Base-by-base conservation (phyloP, 2,329 filamentous ascomycete species). In the Keithomyces neogunnii region DNA sequence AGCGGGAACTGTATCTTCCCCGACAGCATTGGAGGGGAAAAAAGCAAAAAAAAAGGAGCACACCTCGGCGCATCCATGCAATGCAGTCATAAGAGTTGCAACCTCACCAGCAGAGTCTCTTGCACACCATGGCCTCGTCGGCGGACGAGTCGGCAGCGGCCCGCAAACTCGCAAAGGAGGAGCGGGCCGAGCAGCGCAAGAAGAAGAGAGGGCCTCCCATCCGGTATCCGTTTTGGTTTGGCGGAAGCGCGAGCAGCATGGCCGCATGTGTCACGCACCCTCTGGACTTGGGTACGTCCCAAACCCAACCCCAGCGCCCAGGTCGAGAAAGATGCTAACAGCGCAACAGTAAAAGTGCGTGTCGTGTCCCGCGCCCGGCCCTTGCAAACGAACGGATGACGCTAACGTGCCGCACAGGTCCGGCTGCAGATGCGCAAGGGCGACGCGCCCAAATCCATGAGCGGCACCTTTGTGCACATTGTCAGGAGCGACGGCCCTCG, bases 241-340 rank as follows among this genome's bases (percentile, higher is more conserved):
- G 93, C 57, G 93, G 93, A 51, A 96, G 89, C 66, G 90, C 92
- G 48, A 93, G 88, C 64, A 95, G 89, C 66, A 85, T 93, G 75
- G 92, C 92, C 38, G 91, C 92, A 44, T 85, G 84, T 60, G 88
- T 96, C 47, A 97, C 92, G 32, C 92, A 97, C 76, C 92, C 92
- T 47, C 75, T 97, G 64, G 91, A 96, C 79, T 77, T 96, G 57
- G 82, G 89, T 95, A 78, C 69, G 85, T 74, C 4, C 19, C 19
- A 19, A 19, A 19, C 19, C 19, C 19, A 19, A 19, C 19, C 19
- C 19, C 19, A 19, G 19, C 19, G 19, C 19, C 19, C 19, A 19
- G 19, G 19, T 19, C 19, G 19, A 19, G 19, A 19, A 9, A 9
- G 5, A 39, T 13, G 29, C 50, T 49, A 45, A 45, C 46, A 32